Evolutionary conservation across 2,329 filamentous ascomycete genomes (phyloP).

Genomic region (Diaporthe longicolla): DNA sequence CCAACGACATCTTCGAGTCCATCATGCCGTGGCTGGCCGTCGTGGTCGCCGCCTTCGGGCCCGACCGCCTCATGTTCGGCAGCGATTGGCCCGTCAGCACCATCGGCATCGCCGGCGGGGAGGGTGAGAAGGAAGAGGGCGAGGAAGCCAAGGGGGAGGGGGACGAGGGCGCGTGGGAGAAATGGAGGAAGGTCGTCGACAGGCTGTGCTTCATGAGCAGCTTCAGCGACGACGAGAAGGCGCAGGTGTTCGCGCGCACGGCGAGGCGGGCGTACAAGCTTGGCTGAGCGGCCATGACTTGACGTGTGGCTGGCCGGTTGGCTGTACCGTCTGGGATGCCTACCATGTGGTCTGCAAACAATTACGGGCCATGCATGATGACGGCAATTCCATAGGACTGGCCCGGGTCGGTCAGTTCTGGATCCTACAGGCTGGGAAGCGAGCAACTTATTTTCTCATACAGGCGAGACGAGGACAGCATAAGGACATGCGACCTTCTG

Average conservation of each 20-base stretch:
- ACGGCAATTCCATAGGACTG: not conserved
- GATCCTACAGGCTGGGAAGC: no score
- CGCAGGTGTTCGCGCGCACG: constrained; percentile 79
- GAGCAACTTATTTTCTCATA: not conserved
- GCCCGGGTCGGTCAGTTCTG: not conserved
- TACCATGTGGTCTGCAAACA: not conserved
- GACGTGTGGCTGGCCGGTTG: not conserved
- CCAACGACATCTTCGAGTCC: constrained; percentile 72
- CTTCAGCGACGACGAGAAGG: constrained; percentile 72
- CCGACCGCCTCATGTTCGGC: constrained; percentile 85
- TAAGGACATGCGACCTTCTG: not conserved
- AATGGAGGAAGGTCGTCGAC: constrained; percentile 82
- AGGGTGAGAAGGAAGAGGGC: constrained; percentile 56
- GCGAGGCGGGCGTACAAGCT: constrained; percentile 78
- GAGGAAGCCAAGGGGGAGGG: constrained; percentile 54
- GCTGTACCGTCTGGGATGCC: not conserved
- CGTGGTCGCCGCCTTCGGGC: constrained; percentile 79
- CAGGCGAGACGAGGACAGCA: no score
- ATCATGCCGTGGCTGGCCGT: constrained; percentile 80
- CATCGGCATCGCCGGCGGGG: constrained; percentile 56
- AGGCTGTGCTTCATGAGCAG: constrained; percentile 74
- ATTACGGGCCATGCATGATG: not conserved
- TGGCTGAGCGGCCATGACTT: not conserved
- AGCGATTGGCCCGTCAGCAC: constrained; percentile 96
- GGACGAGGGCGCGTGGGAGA: constrained; percentile 75